Percentiles rank a stretch among this genome's conserved stretches.
Evolutionary conservation across 305 asterid genomes (phyloP).

Genomic region (Solanum chacoense): DNA sequence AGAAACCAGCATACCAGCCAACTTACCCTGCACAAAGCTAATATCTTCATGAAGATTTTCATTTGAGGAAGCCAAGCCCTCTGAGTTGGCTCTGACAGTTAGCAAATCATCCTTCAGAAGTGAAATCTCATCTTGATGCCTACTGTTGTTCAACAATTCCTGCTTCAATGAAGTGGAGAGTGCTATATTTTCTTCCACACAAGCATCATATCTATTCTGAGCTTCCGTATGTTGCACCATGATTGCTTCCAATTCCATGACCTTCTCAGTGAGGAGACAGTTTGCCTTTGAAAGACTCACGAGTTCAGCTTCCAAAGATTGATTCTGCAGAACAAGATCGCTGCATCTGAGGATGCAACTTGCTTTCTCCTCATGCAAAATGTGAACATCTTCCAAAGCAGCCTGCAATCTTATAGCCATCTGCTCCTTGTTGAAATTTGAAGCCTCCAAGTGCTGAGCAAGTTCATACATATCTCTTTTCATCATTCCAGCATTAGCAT

Average conservation of each 20-base stretch:
- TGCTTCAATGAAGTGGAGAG: constrained; percentile 45
- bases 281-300: constrained; percentile 38
- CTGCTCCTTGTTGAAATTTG: constrained; percentile 46
- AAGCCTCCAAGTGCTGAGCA: constrained; percentile 46
- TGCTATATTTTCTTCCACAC: constrained; percentile 56
- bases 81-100: constrained; percentile 37
- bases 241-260: constrained; percentile 38
- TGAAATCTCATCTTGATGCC: constrained; percentile 39
- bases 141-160: constrained; percentile 37
- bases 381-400: constrained; percentile 49
- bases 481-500: constrained; percentile 28
- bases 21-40: constrained; percentile 39
- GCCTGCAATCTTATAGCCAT: constrained; percentile 53
- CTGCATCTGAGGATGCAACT: constrained; percentile 43
- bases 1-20: constrained; percentile 39
- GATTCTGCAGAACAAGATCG: constrained; percentile 64
- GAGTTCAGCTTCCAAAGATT: constrained; percentile 52
- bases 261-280: constrained; percentile 46
- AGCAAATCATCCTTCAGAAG: constrained; percentile 35
- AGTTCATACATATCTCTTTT: constrained; percentile 38
- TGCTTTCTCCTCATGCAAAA: constrained; percentile 51
- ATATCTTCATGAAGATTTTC: constrained; percentile 39
- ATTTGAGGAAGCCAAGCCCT: constrained; percentile 43
- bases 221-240: constrained; percentile 26
- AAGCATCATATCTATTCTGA: constrained; percentile 48